These are phyloP conservation scores for Leishmania tarentolae DNA, from an alignment of 208 protist species.

Conservation along the genomic window DNA sequence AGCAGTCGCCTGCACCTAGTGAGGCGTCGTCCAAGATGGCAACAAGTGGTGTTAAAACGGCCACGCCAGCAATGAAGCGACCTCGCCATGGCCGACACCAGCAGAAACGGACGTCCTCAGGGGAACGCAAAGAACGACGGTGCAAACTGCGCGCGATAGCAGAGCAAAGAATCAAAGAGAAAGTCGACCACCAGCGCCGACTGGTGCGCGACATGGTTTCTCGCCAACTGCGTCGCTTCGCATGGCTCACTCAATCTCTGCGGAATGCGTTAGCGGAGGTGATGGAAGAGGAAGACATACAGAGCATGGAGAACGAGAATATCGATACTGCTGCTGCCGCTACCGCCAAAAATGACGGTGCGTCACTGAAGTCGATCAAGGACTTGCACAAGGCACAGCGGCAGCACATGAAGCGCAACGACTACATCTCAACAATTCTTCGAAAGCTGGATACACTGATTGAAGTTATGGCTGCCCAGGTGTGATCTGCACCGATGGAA, in stretches of 20 bases:
- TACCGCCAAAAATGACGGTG: background rate
- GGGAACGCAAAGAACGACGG: conserved; percentile 24
- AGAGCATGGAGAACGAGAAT: conserved; percentile 5
- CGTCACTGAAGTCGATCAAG: conserved; percentile 12
- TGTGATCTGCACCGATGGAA: background rate
- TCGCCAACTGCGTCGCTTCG: conserved; percentile 46
- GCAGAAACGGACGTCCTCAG: conserved; percentile 5
- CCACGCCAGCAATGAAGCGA: background rate
- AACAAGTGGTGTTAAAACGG: background rate
- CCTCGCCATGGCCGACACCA: background rate
- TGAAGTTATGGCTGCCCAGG: conserved; percentile 27
- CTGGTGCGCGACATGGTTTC: conserved; percentile 46
- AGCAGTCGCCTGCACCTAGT: background rate
- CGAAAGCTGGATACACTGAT: conserved; percentile 22
- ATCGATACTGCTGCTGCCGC: background rate
- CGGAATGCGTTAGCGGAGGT: conserved; percentile 38
- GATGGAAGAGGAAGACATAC: conserved; percentile 25
- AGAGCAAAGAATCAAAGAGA: conserved; percentile 26
- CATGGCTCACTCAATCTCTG: conserved; percentile 37
- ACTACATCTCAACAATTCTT: conserved; percentile 22
- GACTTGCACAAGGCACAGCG: conserved; percentile 26
- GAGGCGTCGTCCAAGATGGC: background rate
- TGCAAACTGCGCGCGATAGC: conserved; percentile 30
- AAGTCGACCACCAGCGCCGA: conserved; percentile 38
- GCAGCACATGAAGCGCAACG: conserved; percentile 22